Percentiles rank a stretch among this genome's conserved stretches.
Evolutionary conservation across 1,284 basidiomycete genomes (phyloP).

Genomic region (Moniliella sp.): DNA sequence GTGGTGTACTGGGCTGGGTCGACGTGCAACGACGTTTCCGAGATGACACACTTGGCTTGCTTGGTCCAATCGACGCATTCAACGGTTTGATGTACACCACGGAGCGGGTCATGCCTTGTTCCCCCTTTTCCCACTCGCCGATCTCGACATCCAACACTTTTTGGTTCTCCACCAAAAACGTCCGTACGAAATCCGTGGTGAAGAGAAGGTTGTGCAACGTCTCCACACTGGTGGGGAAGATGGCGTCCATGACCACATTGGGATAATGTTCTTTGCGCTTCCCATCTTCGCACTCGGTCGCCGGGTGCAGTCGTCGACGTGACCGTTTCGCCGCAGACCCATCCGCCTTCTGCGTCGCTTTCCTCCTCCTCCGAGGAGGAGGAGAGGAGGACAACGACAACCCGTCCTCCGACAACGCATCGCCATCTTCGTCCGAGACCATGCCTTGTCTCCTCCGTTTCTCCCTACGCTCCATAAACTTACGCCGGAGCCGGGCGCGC

Average conservation of each 20-base stretch:
- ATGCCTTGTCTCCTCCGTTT: neutral
- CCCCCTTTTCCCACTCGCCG: neutral
- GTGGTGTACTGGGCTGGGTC: conserved; percentile 67
- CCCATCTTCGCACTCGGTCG: conserved; percentile 55
- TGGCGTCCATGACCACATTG: conserved; percentile 54
- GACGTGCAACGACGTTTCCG: conserved; percentile 57
- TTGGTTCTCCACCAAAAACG: conserved; percentile 69
- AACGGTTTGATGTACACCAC: conserved; percentile 92
- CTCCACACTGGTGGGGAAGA: conserved; percentile 71
- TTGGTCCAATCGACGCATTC: conserved; percentile 64
- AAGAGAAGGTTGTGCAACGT: conserved; percentile 91
- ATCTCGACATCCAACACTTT: conserved; percentile 56
- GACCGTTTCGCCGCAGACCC: neutral
- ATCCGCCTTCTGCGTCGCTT: neutral
- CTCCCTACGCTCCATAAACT: conserved; percentile 3
- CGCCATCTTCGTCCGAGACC: neutral
- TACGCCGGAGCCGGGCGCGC: conserved; percentile 13
- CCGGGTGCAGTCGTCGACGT: conserved; percentile 26
- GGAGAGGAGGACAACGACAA: no score
- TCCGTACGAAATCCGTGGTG: conserved; percentile 79
- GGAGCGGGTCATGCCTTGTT: conserved; percentile 40
- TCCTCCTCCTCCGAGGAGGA: neutral
- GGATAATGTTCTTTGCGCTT: conserved; percentile 50
- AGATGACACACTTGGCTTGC: conserved; percentile 79
- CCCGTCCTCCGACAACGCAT: no score